Percentiles rank a stretch among this genome's conserved stretches.
phyloP scores from a whole-genome alignment of 805 yeast genomes.

The Debaryomyces hansenii region DNA sequence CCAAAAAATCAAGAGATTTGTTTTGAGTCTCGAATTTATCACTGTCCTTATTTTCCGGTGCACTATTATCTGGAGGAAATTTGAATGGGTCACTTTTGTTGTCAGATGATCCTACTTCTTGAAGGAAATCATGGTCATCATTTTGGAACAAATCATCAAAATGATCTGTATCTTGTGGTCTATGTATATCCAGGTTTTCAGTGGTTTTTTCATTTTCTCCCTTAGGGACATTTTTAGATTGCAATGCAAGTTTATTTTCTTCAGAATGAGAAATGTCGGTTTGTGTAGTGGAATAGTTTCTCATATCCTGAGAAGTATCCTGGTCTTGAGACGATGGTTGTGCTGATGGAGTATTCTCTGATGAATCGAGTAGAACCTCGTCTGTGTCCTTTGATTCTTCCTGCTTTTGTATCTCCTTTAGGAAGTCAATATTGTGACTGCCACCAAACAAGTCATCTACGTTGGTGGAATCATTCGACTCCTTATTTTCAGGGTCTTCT shows the following conservation, averaged over 20 bases:
- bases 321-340: too few relatives aligned
- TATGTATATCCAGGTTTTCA: background rate
- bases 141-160: background rate
- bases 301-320: too few relatives aligned
- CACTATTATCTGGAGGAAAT: background rate
- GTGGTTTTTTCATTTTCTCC: background rate
- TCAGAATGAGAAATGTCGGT: too few relatives aligned
- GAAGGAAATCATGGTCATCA: background rate
- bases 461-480: background rate
- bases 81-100: background rate
- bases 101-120: background rate
- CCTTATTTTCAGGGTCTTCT: background rate
- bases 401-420: conserved; percentile 2
- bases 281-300: too few relatives aligned
- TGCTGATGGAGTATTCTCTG: too few relatives aligned
- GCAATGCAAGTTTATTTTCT: too few relatives aligned
- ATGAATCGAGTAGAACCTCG: too few relatives aligned
- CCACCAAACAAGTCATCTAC: background rate
- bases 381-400: too few relatives aligned
- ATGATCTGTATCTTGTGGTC: background rate
- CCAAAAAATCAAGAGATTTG: conserved; percentile 8
- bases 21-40: background rate
- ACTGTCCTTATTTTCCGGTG: background rate
- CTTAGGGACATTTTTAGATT: too few relatives aligned
- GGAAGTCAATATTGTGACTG: conserved; percentile 8